phyloP scores from a whole-genome alignment of 2,329 filamentous ascomycete species.

The Curvularia spicifera region DNA sequence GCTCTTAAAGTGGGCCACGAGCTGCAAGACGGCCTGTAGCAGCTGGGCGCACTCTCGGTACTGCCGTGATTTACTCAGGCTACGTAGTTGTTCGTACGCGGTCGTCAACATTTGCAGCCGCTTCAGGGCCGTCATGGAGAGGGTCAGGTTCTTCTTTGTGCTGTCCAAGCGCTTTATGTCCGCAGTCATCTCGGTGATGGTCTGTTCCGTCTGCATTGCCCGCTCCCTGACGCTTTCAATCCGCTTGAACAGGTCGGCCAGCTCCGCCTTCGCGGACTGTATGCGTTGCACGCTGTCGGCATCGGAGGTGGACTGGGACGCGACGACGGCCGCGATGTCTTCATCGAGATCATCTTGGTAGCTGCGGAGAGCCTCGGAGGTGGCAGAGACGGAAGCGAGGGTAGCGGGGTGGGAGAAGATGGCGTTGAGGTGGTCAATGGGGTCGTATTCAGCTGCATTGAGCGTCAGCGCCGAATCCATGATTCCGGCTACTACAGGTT shows the following conservation, averaged over 20 bases:
- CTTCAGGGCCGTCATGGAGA: slow-evolving; percentile 98
- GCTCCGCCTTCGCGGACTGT: slow-evolving; percentile 86
- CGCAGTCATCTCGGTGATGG: slow-evolving; percentile 98
- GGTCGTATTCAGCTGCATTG: slow-evolving; percentile 80
- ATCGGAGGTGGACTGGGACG: slow-evolving; percentile 80
- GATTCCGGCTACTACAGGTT: slow-evolving; percentile 16
- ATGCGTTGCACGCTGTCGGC: slow-evolving; percentile 89
- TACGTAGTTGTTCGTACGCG: slow-evolving; percentile 94
- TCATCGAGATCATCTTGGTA: slow-evolving; percentile 83
- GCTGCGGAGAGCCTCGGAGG: slow-evolving; percentile 73
- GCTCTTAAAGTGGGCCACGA: slow-evolving; percentile 98
- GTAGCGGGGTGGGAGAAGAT: slow-evolving; percentile 91
- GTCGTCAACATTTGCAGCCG: slow-evolving; percentile 98
- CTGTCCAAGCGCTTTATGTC: slow-evolving; percentile 97
- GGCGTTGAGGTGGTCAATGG: slow-evolving; percentile 88
- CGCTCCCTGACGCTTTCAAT: slow-evolving; percentile 91
- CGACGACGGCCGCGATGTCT: slow-evolving; percentile 75
- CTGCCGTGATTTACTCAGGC: slow-evolving; percentile 81
- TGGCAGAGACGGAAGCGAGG: slow-evolving; percentile 75
- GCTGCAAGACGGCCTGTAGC: slow-evolving; percentile 91
- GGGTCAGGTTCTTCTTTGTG: slow-evolving; percentile 93
- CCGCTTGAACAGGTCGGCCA: slow-evolving; percentile 88
- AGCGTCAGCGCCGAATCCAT: slow-evolving; percentile 33
- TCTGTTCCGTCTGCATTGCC: slow-evolving; percentile 89
- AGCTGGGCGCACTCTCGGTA: slow-evolving; percentile 95